phyloP scores from a whole-genome alignment of 495 filamentous ascomycete genomes.

The Corynascus novoguineensis region DNA sequence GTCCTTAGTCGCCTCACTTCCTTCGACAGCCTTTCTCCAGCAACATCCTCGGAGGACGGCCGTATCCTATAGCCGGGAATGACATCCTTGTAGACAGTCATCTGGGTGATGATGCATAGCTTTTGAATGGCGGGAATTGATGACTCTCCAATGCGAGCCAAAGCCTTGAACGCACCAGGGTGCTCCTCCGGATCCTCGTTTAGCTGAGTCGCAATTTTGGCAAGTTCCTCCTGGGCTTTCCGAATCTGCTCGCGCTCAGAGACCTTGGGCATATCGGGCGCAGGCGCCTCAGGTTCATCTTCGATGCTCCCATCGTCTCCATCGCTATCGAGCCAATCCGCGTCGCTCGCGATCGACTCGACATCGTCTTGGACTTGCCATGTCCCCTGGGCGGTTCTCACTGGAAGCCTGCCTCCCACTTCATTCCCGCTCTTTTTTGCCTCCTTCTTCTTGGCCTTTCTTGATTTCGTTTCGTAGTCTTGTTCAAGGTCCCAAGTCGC shows the following conservation, averaged over 20 bases:
- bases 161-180: slow-evolving; percentile 64
- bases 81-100: slow-evolving; percentile 90
- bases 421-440: slow-evolving; percentile 47
- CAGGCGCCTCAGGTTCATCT: slow-evolving; percentile 30
- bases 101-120: slow-evolving; percentile 74
- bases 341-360: slow-evolving; percentile 47
- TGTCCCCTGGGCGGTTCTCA: slow-evolving; percentile 71
- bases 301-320: slow-evolving; percentile 38
- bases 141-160: slow-evolving; percentile 69
- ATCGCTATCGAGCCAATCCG: slow-evolving; percentile 48
- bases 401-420: slow-evolving; percentile 56
- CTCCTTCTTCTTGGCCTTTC: slow-evolving; percentile 67
- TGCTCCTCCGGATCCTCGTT: slow-evolving; percentile 95
- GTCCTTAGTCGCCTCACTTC: slow-evolving; percentile 74
- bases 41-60: slow-evolving; percentile 65
- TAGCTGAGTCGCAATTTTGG: slow-evolving; percentile 69
- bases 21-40: slow-evolving; percentile 76
- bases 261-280: slow-evolving; percentile 55
- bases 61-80: slow-evolving; percentile 95
- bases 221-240: slow-evolving; percentile 87
- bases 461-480: slow-evolving; percentile 73
- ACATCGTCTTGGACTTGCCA: slow-evolving; percentile 52
- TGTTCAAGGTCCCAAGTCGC: slow-evolving; percentile 82
- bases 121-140: slow-evolving; percentile 70
- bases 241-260: slow-evolving; percentile 71